These are phyloP conservation scores for Mychonastes homosphaera DNA, from an alignment of 139 green algal species.

Conservation along the genomic window DNA sequence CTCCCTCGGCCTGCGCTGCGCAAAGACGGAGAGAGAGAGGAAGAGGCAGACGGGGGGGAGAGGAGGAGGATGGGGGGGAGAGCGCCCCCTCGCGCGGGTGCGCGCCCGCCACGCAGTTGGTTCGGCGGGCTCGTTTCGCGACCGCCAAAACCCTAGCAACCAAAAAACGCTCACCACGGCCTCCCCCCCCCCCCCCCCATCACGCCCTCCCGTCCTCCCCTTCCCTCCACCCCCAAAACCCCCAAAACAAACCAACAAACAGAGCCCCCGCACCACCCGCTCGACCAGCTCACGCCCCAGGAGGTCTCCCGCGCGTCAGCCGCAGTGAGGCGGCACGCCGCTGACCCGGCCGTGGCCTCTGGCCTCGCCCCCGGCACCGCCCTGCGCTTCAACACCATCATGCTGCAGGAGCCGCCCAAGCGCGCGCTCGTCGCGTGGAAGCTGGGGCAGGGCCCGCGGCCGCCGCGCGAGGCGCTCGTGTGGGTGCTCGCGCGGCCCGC, in stretches of 20 bases:
- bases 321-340: conserved; percentile 9
- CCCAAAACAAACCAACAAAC: conserved; percentile 1
- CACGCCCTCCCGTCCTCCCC: background rate
- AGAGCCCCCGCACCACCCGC: conserved; percentile 17
- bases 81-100: no score
- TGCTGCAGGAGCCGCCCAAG: conserved; percentile 27
- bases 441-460: conserved; percentile 7
- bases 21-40: no score
- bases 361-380: no score
- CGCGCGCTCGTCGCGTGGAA: conserved; percentile 33
- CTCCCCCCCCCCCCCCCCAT: no score
- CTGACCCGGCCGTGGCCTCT: background rate
- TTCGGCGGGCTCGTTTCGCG: no score
- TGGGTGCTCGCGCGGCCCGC: conserved; percentile 28
- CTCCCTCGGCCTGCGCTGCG: no score
- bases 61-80: no score
- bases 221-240: background rate
- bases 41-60: no score
- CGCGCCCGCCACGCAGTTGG: no score
- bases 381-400: conserved; percentile 29
- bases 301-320: conserved; percentile 21
- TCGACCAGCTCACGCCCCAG: conserved; percentile 25
- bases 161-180: no score
- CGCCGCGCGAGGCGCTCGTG: conserved; percentile 19
- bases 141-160: no score